Base-by-base conservation (phyloP, 1,284 basidiomycete genomes). In the Ceratobasidium sp. region DNA sequence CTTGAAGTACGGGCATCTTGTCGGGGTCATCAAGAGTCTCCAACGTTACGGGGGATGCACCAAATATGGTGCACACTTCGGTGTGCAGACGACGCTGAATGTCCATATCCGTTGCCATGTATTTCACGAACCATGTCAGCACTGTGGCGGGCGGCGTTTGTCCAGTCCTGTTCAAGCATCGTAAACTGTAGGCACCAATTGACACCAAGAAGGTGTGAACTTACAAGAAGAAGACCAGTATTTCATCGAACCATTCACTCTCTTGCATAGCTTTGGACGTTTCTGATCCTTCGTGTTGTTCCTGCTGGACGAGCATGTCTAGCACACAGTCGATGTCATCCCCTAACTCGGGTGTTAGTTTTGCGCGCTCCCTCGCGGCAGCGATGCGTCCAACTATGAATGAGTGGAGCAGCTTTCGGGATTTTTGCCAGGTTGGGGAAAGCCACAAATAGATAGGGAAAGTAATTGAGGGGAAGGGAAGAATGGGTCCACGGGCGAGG, bases 281-380 rank as follows among this genome's bases (percentile, higher is more conserved):
- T 9, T 29, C 62, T 19, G 62, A 31, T 34, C 27, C 53, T 22
- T 68, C 65, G 11, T 22, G 65, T n/a, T 11, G 14, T 29, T 69
- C 66, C 27, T 54, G 66, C 31, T 58, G 66, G 31, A 69, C 29
- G 27, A 69, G 39, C 53, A 69, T 69, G 24, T 69, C 66, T 2
- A 69, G 4, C 19, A 53, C 53, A 29, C 53, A 69, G 4, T 69
- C 66, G 13, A 53, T 39, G 49, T 69, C 66, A 16, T 48, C 22
- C 31, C 46, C 29, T 16, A 41, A 29, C 43, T 46, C 19, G 43
- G 43, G 3, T 13, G 19, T 13, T 46, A 46, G 7, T 13, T 54
- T 19, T 31, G 4, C 24, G 11, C 63, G 46, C 9, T 65, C 19
- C 29, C 29, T 65, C 6, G 63, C 63, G 16, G 27, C 63, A 0